phyloP scores from a whole-genome alignment of 345 rosid genomes.

The Euphorbia lathyris region DNA sequence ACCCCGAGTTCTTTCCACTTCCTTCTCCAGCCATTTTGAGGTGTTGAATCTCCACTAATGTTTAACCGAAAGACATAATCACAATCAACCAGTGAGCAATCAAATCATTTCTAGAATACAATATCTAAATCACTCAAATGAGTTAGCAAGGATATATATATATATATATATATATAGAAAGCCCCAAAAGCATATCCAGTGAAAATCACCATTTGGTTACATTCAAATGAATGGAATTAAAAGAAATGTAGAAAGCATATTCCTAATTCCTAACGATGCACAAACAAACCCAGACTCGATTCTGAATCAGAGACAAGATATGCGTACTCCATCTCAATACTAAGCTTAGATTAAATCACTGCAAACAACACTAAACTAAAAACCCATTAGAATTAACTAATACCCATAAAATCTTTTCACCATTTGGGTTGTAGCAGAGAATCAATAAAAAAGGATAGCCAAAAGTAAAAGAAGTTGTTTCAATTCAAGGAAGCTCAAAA shows the following conservation, averaged over 20 bases:
- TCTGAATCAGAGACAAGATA: too few species aligned
- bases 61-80: neutral
- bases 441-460: neutral
- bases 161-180: too few species aligned
- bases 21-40: conserved; percentile 48
- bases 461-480: neutral
- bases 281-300: neutral
- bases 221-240: neutral
- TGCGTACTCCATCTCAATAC: too few species aligned
- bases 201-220: neutral
- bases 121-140: neutral
- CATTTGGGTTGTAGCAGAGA: neutral
- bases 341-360: too few species aligned
- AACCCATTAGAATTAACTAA: neutral
- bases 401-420: neutral
- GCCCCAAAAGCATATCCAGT: neutral
- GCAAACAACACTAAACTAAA: neutral
- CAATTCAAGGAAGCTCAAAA: neutral
- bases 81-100: neutral
- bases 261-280: neutral
- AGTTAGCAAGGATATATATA: neutral
- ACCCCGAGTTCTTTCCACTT: conserved; percentile 14
- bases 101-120: neutral
- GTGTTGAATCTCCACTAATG: conserved; percentile 12
- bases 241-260: neutral